Percentiles rank a stretch among this genome's conserved stretches.
phyloP scores from a whole-genome alignment of 495 filamentous ascomycete genomes.

The Penicillium goetzii region DNA sequence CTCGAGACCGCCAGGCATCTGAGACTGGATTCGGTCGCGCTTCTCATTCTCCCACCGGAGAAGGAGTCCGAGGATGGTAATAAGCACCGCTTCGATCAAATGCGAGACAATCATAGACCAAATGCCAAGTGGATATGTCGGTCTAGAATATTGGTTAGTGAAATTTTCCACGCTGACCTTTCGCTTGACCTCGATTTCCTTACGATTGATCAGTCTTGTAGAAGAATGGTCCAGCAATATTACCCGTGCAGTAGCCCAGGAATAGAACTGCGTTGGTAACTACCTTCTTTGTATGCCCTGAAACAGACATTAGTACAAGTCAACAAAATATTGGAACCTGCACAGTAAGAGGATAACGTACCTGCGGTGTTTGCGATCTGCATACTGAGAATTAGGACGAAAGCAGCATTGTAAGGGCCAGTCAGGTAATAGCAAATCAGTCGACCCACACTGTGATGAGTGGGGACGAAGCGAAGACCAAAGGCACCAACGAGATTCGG shows the following conservation, averaged over 20 bases:
- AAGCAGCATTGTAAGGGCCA: constrained; percentile 63
- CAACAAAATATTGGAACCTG: neutral
- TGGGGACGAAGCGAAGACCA: constrained; percentile 56
- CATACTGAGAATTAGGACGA: constrained; percentile 61
- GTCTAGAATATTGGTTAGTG: constrained; percentile 31
- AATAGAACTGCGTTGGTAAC: constrained; percentile 63
- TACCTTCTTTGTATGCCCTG: constrained; percentile 67
- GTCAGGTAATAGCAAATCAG: constrained; percentile 62
- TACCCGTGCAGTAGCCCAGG: constrained; percentile 55
- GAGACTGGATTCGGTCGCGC: constrained; percentile 55
- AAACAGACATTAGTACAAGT: neutral
- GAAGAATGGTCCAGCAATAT: constrained; percentile 64
- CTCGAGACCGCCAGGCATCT: constrained; percentile 51
- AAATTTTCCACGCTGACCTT: no score
- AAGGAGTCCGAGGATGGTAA: constrained; percentile 49
- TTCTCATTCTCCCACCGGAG: constrained; percentile 60
- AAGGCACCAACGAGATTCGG: constrained; percentile 61
- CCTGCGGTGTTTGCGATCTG: constrained; percentile 60
- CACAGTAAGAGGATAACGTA: constrained; percentile 9
- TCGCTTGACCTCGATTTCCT: neutral
- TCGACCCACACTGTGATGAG: constrained; percentile 50
- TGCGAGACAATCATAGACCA: constrained; percentile 67
- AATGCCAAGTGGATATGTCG: constrained; percentile 60
- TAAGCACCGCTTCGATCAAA: constrained; percentile 54
- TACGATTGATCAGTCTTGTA: constrained; percentile 58